Evolutionary conservation across 768 basidiomycete species (phyloP).

Genomic region (Pisolithus microcarpus): DNA sequence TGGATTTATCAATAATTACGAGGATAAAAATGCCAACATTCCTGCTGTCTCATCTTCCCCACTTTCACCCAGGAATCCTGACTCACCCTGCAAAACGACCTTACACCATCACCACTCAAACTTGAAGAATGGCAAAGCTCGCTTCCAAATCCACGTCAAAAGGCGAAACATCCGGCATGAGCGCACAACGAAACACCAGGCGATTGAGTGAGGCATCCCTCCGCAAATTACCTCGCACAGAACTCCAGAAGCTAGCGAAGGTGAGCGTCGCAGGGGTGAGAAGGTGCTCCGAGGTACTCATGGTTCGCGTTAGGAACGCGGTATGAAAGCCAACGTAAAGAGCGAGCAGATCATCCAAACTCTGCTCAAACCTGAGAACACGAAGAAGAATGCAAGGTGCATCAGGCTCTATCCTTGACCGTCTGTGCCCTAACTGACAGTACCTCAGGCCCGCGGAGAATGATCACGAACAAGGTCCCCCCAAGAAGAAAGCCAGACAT

Average conservation of each 20-base stretch:
- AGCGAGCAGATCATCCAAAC: constrained; percentile 19
- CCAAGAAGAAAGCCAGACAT: constrained; percentile 11
- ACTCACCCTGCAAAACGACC: too few species aligned
- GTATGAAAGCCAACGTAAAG: constrained; percentile 20
- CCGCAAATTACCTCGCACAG: constrained; percentile 16
- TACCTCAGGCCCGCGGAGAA: constrained; percentile 5
- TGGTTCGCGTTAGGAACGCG: constrained; percentile 11
- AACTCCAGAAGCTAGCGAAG: constrained; percentile 22
- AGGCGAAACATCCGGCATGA: background rate
- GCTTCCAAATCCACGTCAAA: constrained; percentile 6
- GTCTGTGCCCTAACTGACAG: background rate
- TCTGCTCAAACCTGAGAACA: constrained; percentile 8
- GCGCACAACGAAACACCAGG: background rate
- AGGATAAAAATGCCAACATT: too few species aligned
- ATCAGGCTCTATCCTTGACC: background rate
- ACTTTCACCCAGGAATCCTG: too few species aligned
- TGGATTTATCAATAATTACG: too few species aligned
- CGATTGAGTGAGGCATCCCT: constrained; percentile 12
- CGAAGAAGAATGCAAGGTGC: constrained; percentile 10
- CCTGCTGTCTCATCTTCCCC: too few species aligned
- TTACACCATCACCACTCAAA: too few species aligned
- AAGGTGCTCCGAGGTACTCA: background rate
- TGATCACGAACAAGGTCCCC: constrained; percentile 7
- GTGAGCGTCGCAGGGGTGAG: constrained; percentile 5
- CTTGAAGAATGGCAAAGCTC: too few species aligned